These are phyloP conservation scores for Hyphodiscus hymeniophilus DNA, from an alignment of 495 filamentous ascomycete genomes.

Conservation along the genomic window DNA sequence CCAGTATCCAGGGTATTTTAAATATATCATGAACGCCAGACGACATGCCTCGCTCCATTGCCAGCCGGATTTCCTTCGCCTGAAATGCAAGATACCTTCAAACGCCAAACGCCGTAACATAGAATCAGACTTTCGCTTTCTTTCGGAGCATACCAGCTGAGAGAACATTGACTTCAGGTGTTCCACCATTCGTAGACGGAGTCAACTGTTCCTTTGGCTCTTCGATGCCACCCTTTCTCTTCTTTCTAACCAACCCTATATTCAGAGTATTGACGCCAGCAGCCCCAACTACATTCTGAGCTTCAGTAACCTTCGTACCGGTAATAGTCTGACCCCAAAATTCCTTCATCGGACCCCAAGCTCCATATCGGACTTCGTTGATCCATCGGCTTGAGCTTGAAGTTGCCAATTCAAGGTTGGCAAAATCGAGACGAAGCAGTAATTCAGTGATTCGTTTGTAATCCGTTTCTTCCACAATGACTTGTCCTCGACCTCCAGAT, in stretches of 20 bases:
- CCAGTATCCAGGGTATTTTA: slow-evolving; percentile 16
- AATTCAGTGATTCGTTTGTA: slow-evolving; percentile 74
- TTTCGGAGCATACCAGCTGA: slow-evolving; percentile 53
- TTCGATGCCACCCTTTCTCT: slow-evolving; percentile 22
- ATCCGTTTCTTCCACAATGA: slow-evolving; percentile 58
- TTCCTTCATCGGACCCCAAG: slow-evolving; percentile 31
- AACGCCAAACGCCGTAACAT: neutral
- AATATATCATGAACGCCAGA: slow-evolving; percentile 6
- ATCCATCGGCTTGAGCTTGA: slow-evolving; percentile 69
- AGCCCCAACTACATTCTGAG: slow-evolving; percentile 9
- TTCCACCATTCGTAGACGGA: neutral
- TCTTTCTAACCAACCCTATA: slow-evolving; percentile 25
- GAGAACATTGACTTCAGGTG: slow-evolving; percentile 47
- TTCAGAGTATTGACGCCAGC: slow-evolving; percentile 25
- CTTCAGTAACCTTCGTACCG: slow-evolving; percentile 15
- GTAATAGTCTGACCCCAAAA: slow-evolving; percentile 15
- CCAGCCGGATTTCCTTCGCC: neutral
- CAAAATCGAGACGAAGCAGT: slow-evolving; percentile 80
- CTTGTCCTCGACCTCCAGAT: slow-evolving; percentile 53
- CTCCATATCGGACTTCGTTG: slow-evolving; percentile 43
- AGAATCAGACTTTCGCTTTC: slow-evolving; percentile 45
- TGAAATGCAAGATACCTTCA: neutral
- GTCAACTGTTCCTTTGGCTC: neutral
- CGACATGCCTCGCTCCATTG: neutral
- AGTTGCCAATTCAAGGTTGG: slow-evolving; percentile 55